Percentiles rank a stretch among this genome's conserved stretches.
phyloP scores from a whole-genome alignment of 2,329 filamentous ascomycete species.

The Pseudogymnoascus sp. region DNA sequence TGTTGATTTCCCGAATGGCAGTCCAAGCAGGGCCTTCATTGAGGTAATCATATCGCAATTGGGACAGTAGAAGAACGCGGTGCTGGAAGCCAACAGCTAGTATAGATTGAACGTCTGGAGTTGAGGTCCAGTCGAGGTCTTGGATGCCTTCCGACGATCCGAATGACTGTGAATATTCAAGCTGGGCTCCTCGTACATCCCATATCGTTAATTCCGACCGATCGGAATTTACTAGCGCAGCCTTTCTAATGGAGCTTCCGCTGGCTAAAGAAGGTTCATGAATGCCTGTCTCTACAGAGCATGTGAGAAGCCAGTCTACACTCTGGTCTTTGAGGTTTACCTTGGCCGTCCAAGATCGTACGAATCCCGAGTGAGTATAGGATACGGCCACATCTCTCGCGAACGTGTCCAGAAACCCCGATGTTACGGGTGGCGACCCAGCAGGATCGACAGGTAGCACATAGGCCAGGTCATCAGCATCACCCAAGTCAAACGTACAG shows the following conservation, averaged over 20 bases:
- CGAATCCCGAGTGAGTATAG: slow-evolving; percentile 64
- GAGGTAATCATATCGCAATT: slow-evolving; percentile 86
- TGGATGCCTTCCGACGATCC: slow-evolving; percentile 65
- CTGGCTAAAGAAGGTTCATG: slow-evolving; percentile 67
- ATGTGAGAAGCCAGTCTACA: slow-evolving; percentile 76
- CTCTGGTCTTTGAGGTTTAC: slow-evolving; percentile 50
- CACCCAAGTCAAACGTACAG: slow-evolving; percentile 60
- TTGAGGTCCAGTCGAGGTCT: slow-evolving; percentile 90
- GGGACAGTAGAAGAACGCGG: slow-evolving; percentile 70
- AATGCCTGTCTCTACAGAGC: slow-evolving; percentile 71
- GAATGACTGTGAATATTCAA: slow-evolving; percentile 74
- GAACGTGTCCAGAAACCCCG: slow-evolving; percentile 78
- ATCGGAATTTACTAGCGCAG: slow-evolving; percentile 67
- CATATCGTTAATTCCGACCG: slow-evolving; percentile 78
- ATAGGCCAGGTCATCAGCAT: slow-evolving; percentile 49
- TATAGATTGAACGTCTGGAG: slow-evolving; percentile 79
- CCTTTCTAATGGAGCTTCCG: slow-evolving; percentile 79
- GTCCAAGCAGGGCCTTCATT: slow-evolving; percentile 87
- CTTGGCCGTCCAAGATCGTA: slow-evolving; percentile 79
- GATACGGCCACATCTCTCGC: slow-evolving; percentile 79
- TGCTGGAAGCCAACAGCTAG: slow-evolving; percentile 90
- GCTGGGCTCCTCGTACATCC: slow-evolving; percentile 72
- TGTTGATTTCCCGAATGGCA: slow-evolving; percentile 71
- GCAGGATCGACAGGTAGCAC: slow-evolving; percentile 81
- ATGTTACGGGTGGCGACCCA: slow-evolving; percentile 59